Percentiles rank a stretch among this genome's conserved stretches.
These are phyloP conservation scores for Coix lacrymajobi DNA, from an alignment of 176 grass and related monocot genomes.

Conservation along the genomic window DNA sequence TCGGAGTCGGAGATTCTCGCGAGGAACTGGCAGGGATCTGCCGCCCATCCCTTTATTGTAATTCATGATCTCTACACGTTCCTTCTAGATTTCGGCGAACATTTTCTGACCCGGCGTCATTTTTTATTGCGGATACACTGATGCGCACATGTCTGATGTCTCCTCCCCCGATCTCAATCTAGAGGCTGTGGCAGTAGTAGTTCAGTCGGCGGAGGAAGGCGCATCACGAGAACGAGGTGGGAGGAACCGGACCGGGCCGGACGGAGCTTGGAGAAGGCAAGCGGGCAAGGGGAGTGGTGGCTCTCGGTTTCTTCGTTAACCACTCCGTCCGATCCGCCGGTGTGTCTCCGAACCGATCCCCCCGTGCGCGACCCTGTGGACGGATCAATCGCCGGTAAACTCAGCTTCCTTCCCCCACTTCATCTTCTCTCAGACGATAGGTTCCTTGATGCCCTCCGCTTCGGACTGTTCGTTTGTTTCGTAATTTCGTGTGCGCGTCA, in stretches of 20 bases:
- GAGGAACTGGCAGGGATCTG: constrained; percentile 7
- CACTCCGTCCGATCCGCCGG: background rate
- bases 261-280: constrained; percentile 9
- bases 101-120: background rate
- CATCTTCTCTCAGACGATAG: background rate
- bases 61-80: background rate
- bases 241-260: background rate
- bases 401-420: background rate
- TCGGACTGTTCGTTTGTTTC: background rate
- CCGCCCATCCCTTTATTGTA: background rate
- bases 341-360: background rate
- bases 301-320: background rate
- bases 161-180: constrained; percentile 18
- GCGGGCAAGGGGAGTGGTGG: background rate
- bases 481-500: background rate
- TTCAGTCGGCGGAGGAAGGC: background rate
- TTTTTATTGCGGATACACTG: constrained; percentile 2
- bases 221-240: background rate
- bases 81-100: background rate
- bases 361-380: background rate
- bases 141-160: constrained; percentile 11
- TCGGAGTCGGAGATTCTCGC: background rate
- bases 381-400: constrained; percentile 3
- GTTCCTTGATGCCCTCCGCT: background rate
- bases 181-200: background rate